A percentile compares a stretch with the other conserved stretches of the same genome.
phyloP scores from a whole-genome alignment of 441 rosid genomes.

The Populus trichocarpa region DNA sequence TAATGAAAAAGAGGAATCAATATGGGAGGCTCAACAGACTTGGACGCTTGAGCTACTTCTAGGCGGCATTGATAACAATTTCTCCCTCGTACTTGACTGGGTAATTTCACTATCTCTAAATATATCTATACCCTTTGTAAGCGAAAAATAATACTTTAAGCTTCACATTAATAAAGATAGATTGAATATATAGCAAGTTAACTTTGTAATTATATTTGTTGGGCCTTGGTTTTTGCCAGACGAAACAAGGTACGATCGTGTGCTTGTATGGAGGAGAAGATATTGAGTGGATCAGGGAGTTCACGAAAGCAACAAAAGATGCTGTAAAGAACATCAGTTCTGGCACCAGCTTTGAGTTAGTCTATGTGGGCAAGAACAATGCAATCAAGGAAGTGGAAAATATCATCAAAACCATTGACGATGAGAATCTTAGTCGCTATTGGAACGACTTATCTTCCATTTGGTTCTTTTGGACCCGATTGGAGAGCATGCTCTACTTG shows the following conservation, averaged over 20 bases:
- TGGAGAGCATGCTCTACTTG: constrained; percentile 44
- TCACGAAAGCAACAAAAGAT: constrained; percentile 23
- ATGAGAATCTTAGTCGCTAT: constrained; percentile 14
- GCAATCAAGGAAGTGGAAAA: constrained; percentile 19
- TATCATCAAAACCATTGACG: background rate
- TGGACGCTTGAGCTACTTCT: constrained; percentile 30
- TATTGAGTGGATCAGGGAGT: constrained; percentile 32
- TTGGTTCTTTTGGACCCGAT: constrained; percentile 39
- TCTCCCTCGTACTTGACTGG: constrained; percentile 15
- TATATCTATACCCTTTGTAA: background rate
- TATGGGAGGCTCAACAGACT: constrained; percentile 28
- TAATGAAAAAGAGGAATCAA: constrained; percentile 23
- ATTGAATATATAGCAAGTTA: background rate
- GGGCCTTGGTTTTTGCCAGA: constrained; percentile 18
- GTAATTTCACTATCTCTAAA: constrained; percentile 13
- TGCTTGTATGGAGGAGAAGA: constrained; percentile 41
- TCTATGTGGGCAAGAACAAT: constrained; percentile 35
- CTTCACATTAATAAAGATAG: background rate
- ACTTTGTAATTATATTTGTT: background rate
- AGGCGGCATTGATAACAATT: constrained; percentile 19
- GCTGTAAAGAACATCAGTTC: constrained; percentile 7
- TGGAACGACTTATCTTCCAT: constrained; percentile 14
- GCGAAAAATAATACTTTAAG: no score
- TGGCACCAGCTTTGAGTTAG: constrained; percentile 19
- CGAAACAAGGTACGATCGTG: constrained; percentile 13